Evolutionary conservation across 2,329 filamentous ascomycete genomes (phyloP), one percentile per base, ranked within the genome.

Genomic region (Fusarium equiseti): DNA sequence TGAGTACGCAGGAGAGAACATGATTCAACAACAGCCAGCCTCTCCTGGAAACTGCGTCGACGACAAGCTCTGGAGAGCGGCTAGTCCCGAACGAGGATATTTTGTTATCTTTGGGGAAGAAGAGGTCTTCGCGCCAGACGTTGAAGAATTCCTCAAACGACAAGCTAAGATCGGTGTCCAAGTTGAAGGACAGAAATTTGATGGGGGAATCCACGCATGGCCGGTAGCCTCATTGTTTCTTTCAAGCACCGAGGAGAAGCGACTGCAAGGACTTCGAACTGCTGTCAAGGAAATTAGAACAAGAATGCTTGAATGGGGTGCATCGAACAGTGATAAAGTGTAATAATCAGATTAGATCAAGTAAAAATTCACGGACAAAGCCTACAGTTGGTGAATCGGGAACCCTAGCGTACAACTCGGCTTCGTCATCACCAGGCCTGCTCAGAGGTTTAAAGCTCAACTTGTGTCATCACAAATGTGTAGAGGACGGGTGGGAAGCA

Each of bases 151-250:
- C 64, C 82, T 92, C 15, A 79, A 80, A 15, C 79, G 87, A 31
- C 82, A 93, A 60, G 82, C 84, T 61, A 84, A 84, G 52, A 83
- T 85, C 16, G 86, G 86, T 5, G 79, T 88, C 35, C 78, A 85
- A 40, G 84, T 91, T n/a, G 82, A 85, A 57, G 84, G 84, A 59
- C 83, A 87, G 73, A 88, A 89, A 75, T 89, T 92, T 71, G 80
- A 84, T 29, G 90, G 88, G 16, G 90, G 89, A 5, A 90, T 96
- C 62, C 93, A 97, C 79, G 93, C 91, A 13, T 97, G 93, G 94
- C 92, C 93, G 0, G 90, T 97, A 22, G 91, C 91, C 12, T 84
- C 84, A 49, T 74, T 89, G n/a, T 88, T 89, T 74, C 77, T 90
- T 29, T 84, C 86, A 46, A 82, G 79, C 49, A 82, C 82, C 27